Evolutionary conservation across 129 eudicot genomes (phyloP).

Genomic region (Arctium lappa): DNA sequence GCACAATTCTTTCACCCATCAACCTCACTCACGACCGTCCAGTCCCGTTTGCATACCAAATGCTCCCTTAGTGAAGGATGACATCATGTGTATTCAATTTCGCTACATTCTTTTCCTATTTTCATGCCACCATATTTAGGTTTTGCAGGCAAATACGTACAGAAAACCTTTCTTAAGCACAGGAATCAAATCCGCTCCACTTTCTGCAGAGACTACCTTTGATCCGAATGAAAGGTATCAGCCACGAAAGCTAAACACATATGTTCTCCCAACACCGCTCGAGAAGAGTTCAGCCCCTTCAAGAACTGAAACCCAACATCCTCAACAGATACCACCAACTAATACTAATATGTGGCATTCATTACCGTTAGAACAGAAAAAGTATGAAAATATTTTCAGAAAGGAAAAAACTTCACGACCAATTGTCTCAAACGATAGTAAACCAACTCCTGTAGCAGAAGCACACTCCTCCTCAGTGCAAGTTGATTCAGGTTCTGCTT

Average conservation of each 20-base stretch:
- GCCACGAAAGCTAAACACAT: conserved; percentile 53
- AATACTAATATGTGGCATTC: conserved; percentile 48
- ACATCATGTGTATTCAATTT: neutral
- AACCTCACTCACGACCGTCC: neutral
- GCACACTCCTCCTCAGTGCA: conserved; percentile 28
- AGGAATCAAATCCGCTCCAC: conserved; percentile 78
- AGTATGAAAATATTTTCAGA: conserved; percentile 36
- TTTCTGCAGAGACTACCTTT: conserved; percentile 42
- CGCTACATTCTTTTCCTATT: neutral
- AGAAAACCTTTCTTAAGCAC: conserved; percentile 30
- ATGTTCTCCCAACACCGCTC: conserved; percentile 73
- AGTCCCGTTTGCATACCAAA: neutral
- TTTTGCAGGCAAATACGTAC: conserved; percentile 43
- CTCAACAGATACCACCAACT: conserved; percentile 43
- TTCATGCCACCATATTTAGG: conserved; percentile 10
- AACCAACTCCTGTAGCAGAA: conserved; percentile 37
- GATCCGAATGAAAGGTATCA: conserved; percentile 48
- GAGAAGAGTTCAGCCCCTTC: conserved; percentile 42
- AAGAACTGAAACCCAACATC: conserved; percentile 27
- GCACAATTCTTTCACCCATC: neutral
- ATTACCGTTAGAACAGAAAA: conserved; percentile 47
- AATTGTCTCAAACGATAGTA: conserved; percentile 22
- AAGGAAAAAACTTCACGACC: conserved; percentile 47
- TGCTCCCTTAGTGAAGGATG: neutral
- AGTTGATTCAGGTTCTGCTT: conserved; percentile 26